Percentiles rank a stretch among this genome's conserved stretches.
Conservation (phyloP, 805 yeast species). For the Yamadazyma kitorensis region DNA sequence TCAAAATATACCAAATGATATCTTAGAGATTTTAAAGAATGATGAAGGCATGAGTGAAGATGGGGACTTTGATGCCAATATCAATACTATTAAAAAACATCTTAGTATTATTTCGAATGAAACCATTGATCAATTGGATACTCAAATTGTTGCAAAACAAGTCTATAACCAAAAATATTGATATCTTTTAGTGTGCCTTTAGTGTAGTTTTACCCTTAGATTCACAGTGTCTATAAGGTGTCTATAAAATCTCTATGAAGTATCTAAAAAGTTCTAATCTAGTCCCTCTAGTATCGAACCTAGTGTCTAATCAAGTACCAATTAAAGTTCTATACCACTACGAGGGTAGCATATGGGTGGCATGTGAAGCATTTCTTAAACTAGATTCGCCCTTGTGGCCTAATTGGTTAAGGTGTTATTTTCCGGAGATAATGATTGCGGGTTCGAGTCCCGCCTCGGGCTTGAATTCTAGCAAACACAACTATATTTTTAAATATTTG, state of each 20-base stretch:
- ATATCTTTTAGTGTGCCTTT: background rate
- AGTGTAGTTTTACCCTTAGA: too few relatives aligned
- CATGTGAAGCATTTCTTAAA: background rate
- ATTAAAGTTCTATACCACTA: too few relatives aligned
- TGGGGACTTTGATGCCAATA: background rate
- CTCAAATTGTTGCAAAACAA: constrained; percentile 1
- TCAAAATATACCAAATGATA: constrained; percentile 11
- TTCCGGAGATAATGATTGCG: constrained; percentile 73
- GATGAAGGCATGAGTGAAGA: constrained; percentile 5
- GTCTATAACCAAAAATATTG: constrained; percentile 5
- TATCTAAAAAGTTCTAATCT: too few relatives aligned
- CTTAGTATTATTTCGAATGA: constrained; percentile 2
- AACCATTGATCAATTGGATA: constrained; percentile 1
- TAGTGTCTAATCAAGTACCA: too few relatives aligned
- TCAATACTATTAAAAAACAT: constrained; percentile 1
- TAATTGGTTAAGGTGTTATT: constrained; percentile 71
- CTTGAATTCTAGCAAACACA: too few relatives aligned
- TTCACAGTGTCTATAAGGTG: too few relatives aligned
- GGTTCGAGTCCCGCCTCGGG: constrained; percentile 80
- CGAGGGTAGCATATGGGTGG: constrained; percentile 1
- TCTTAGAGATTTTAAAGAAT: constrained; percentile 10
- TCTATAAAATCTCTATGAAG: too few relatives aligned
- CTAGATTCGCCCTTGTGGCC: constrained; percentile 58
- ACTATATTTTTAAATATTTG: constrained; percentile 8
- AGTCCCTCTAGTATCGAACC: too few relatives aligned